Conservation (phyloP, 2,329 filamentous ascomycete genomes). For the Aspergillus fumigatus region DNA sequence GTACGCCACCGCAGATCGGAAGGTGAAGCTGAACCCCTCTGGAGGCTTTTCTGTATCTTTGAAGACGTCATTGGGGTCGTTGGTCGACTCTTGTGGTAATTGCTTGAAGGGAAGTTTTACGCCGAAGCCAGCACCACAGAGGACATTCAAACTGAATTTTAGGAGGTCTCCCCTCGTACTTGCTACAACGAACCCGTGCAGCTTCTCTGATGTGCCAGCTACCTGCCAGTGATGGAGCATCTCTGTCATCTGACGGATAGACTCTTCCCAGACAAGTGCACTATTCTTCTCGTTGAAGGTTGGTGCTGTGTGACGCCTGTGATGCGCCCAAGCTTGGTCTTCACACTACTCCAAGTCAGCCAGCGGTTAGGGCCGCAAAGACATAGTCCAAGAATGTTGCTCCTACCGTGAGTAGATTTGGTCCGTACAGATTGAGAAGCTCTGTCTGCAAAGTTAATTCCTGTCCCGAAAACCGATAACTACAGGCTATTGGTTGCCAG, state of each 20-base stretch:
- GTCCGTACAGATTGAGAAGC: constrained; percentile 27
- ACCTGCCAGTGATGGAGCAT: constrained; percentile 26
- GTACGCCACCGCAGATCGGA: constrained; percentile 23
- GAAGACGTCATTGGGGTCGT: constrained; percentile 19
- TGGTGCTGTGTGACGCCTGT: constrained; percentile 40
- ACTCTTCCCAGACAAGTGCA: constrained; percentile 36
- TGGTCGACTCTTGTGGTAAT: constrained; percentile 10
- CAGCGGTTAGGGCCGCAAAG: background rate
- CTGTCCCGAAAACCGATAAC: background rate
- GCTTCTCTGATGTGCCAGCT: background rate
- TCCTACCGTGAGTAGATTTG: constrained; percentile 29
- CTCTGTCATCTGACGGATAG: constrained; percentile 26
- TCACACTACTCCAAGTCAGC: constrained; percentile 14
- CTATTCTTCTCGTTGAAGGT: constrained; percentile 44
- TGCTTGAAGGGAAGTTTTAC: constrained; percentile 17
- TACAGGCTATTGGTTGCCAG: background rate
- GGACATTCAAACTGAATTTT: constrained; percentile 34
- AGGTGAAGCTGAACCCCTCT: constrained; percentile 19
- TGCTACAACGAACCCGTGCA: constrained; percentile 5
- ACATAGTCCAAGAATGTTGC: background rate
- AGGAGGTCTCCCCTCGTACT: constrained; percentile 29
- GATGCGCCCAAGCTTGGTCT: constrained; percentile 40
- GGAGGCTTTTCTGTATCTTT: constrained; percentile 12
- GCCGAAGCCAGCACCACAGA: constrained; percentile 36
- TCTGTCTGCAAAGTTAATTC: constrained; percentile 8